Evolutionary conservation across 768 basidiomycete genomes (phyloP).

Genomic region (Infundibulicybe gibba): DNA sequence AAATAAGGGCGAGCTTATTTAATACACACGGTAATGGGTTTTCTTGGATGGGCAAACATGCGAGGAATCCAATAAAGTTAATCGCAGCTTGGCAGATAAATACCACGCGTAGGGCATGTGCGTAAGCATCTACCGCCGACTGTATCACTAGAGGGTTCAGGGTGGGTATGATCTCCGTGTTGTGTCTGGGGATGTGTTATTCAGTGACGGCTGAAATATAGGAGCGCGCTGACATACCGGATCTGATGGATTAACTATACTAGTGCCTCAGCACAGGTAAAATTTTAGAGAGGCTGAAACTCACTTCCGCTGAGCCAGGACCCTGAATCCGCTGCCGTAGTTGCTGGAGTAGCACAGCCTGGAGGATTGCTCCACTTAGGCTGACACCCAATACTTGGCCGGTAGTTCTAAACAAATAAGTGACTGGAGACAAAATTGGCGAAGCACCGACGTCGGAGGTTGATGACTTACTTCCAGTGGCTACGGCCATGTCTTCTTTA

Average conservation of each 20-base stretch:
- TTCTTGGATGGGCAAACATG: conserved; percentile 75
- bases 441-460: conserved; percentile 9
- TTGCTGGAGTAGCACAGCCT: conserved; percentile 69
- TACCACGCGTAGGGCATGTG: conserved; percentile 73
- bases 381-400: conserved; percentile 96
- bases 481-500: conserved; percentile 81
- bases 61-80: conserved; percentile 63
- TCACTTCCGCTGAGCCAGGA: conserved; percentile 66
- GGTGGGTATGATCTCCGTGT: conserved; percentile 65
- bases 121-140: conserved; percentile 75
- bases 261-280: conserved; percentile 9
- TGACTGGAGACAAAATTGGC: conserved; percentile 46
- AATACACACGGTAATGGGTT: conserved; percentile 57
- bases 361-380: conserved; percentile 79
- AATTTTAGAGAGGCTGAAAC: conserved; percentile 19
- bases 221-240: conserved; percentile 32
- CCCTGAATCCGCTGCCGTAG: conserved; percentile 75
- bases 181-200: conserved; percentile 44
- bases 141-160: conserved; percentile 51
- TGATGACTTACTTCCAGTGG: conserved; percentile 75
- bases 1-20: background rate
- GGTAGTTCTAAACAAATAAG: conserved; percentile 90
- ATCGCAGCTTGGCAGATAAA: conserved; percentile 77
- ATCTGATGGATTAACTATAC: conserved; percentile 70
- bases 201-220: background rate